phyloP scores from a whole-genome alignment of 257 asterid genomes.

The Schizonepeta tenuifolia region DNA sequence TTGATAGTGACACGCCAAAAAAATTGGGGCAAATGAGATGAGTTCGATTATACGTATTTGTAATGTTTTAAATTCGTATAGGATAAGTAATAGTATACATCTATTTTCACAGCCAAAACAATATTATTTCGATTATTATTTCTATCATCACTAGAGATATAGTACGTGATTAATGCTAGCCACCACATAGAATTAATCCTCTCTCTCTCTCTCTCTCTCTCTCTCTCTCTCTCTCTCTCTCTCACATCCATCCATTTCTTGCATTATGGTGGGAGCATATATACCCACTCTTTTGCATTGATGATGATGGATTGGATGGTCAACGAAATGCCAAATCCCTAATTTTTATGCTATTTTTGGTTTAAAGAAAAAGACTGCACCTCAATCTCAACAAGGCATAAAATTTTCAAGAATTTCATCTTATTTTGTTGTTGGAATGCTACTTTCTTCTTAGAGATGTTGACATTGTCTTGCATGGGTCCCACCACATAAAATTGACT shows the following conservation, averaged over 20 bases:
- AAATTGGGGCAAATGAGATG: no score
- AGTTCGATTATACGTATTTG: no score
- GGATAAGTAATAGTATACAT: not conserved
- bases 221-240: not conserved
- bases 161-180: no score
- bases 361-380: not conserved
- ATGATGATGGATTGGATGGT: constrained; percentile 11
- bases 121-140: no score
- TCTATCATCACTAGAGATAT: no score
- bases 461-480: not conserved
- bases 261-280: constrained; percentile 25
- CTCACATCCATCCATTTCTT: constrained; percentile 19
- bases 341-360: constrained; percentile 12
- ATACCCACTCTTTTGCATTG: constrained; percentile 3
- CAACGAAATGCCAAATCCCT: constrained; percentile 13
- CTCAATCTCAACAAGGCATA: not conserved
- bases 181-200: no score
- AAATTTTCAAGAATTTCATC: not conserved
- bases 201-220: no score
- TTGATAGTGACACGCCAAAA: no score
- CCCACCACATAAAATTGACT: not conserved
- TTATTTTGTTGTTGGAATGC: not conserved
- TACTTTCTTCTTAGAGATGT: not conserved
- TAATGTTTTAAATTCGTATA: not conserved
- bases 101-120: not conserved